A percentile compares a stretch with the other conserved stretches of the same genome.
phyloP scores from a whole-genome alignment of 805 yeast genomes.

The Candida ovalis region DNA sequence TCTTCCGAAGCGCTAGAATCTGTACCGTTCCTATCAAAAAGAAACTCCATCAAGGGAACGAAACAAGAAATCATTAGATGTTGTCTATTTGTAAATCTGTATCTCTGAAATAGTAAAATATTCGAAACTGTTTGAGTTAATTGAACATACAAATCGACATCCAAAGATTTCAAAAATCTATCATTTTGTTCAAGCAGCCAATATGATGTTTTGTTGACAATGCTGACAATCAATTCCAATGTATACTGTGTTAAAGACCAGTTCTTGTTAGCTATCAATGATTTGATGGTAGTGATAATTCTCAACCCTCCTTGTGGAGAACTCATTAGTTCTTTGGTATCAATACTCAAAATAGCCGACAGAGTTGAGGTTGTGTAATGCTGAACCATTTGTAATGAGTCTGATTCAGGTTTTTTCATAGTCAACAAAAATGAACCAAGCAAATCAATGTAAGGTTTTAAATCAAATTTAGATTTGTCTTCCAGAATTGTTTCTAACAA shows the following conservation, averaged over 20 bases:
- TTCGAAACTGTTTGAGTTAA: slow-evolving; percentile 45
- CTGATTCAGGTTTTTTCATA: slow-evolving; percentile 4
- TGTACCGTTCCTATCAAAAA: slow-evolving; percentile 31
- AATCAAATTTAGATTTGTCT: neutral
- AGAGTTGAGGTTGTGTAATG: slow-evolving; percentile 30
- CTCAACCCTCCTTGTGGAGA: slow-evolving; percentile 4
- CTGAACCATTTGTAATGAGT: slow-evolving; percentile 4
- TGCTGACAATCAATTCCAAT: slow-evolving; percentile 44
- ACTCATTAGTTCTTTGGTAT: neutral
- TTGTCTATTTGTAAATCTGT: slow-evolving; percentile 65
- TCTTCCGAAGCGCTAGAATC: too few relatives aligned
- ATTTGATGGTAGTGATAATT: slow-evolving; percentile 34
- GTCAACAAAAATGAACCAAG: slow-evolving; percentile 6
- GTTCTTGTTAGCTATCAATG: slow-evolving; percentile 42
- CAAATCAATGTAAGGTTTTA: slow-evolving; percentile 1
- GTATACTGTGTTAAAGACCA: slow-evolving; percentile 66
- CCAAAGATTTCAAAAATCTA: neutral
- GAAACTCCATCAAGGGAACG: slow-evolving; percentile 45
- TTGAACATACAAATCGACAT: neutral
- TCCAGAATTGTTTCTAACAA: slow-evolving; percentile 1
- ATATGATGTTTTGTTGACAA: slow-evolving; percentile 12
- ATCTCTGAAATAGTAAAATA: slow-evolving; percentile 64
- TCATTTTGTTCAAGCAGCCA: slow-evolving; percentile 2
- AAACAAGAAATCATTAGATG: slow-evolving; percentile 56
- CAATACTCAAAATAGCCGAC: slow-evolving; percentile 23